phyloP scores from a whole-genome alignment of 2,329 filamentous ascomycete species.

The Neonectria magnoliae region DNA sequence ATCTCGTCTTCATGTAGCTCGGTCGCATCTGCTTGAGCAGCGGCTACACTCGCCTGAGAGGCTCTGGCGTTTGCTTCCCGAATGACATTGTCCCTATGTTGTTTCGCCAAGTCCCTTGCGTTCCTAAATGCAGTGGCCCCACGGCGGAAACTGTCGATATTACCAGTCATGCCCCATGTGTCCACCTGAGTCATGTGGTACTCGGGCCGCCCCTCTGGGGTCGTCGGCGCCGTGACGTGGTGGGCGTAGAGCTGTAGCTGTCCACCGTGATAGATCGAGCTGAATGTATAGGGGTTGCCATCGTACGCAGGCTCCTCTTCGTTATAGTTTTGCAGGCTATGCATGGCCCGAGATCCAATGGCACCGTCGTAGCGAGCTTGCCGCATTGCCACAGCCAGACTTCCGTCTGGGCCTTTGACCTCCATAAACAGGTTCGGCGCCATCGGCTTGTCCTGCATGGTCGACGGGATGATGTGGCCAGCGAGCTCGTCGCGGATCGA shows the following conservation, averaged over 20 bases:
- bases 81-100: too few relatives aligned
- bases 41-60: too few relatives aligned
- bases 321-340: constrained; percentile 50
- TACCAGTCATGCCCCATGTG: too few relatives aligned
- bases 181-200: too few relatives aligned
- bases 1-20: too few relatives aligned
- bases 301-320: constrained; percentile 48
- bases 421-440: constrained; percentile 55
- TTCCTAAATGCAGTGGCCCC: too few relatives aligned
- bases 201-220: too few relatives aligned
- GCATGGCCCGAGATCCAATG: constrained; percentile 49
- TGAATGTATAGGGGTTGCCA: constrained; percentile 51
- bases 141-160: too few relatives aligned
- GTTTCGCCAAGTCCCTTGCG: too few relatives aligned
- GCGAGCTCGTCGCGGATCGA: constrained; percentile 38
- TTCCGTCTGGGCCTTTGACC: constrained; percentile 49
- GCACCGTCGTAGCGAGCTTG: constrained; percentile 53
- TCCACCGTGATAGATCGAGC: constrained; percentile 50
- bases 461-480: constrained; percentile 36
- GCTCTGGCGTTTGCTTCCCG: too few relatives aligned
- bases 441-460: constrained; percentile 45
- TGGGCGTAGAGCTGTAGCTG: constrained; percentile 51
- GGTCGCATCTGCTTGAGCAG: too few relatives aligned
- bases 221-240: constrained; percentile 44
- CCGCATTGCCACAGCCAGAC: constrained; percentile 41